These are phyloP conservation scores for Ceratocystis alfenasii DNA, from an alignment of 2,329 filamentous ascomycete genomes.

Conservation along the genomic window DNA sequence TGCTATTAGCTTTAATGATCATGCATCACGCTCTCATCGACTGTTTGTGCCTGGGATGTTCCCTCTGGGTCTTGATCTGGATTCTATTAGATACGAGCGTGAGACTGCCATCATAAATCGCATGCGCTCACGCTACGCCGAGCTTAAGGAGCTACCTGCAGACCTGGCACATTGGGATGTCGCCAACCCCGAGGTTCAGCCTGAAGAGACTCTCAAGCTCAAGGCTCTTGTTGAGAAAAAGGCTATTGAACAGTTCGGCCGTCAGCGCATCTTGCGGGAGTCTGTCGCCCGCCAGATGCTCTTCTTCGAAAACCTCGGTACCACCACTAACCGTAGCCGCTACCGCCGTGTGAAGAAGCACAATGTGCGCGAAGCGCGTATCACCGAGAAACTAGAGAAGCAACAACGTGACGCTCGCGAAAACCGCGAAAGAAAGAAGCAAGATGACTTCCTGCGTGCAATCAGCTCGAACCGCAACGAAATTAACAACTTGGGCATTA, in stretches of 20 bases:
- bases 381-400: slow-evolving; percentile 98
- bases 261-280: slow-evolving; percentile 75
- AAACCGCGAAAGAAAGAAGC: slow-evolving; percentile 95
- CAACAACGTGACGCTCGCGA: slow-evolving; percentile 94
- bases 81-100: slow-evolving; percentile 72
- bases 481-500: slow-evolving; percentile 53
- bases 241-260: slow-evolving; percentile 72
- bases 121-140: slow-evolving; percentile 70
- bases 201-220: slow-evolving; percentile 72
- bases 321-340: slow-evolving; percentile 84
- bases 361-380: slow-evolving; percentile 82
- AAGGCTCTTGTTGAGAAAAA: slow-evolving; percentile 94
- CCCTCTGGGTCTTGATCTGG: slow-evolving; percentile 76
- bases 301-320: slow-evolving; percentile 88
- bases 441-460: slow-evolving; percentile 78
- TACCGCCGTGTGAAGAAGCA: slow-evolving; percentile 97
- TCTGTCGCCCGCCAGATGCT: slow-evolving; percentile 86
- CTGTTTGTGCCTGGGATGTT: slow-evolving; percentile 77
- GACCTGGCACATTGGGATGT: slow-evolving; percentile 83
- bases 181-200: slow-evolving; percentile 51
- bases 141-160: slow-evolving; percentile 71
- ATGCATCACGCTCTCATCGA: slow-evolving; percentile 62
- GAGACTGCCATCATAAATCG: slow-evolving; percentile 84
- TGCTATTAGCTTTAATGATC: slow-evolving; percentile 66
- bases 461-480: slow-evolving; percentile 74